These are phyloP conservation scores for Trichophyton simii DNA, from an alignment of 2,329 filamentous ascomycete genomes.

Conservation along the genomic window DNA sequence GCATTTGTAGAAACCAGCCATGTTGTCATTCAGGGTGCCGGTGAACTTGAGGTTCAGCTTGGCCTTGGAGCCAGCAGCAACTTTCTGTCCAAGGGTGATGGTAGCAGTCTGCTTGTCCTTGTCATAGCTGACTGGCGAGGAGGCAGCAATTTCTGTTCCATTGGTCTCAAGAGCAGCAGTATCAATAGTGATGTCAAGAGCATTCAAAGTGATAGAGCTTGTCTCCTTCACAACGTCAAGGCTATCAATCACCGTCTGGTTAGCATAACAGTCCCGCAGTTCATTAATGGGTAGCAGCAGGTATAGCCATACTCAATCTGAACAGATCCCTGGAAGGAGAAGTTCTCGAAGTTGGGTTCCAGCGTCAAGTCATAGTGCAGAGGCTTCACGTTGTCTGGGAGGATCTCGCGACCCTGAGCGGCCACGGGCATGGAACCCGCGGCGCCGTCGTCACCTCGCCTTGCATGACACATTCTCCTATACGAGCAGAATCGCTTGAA, in stretches of 20 bases:
- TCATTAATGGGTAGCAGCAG: neutral
- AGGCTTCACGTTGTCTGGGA: slow-evolving; percentile 87
- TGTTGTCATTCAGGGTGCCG: slow-evolving; percentile 77
- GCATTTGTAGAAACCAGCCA: slow-evolving; percentile 95
- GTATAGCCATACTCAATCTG: slow-evolving; percentile 53
- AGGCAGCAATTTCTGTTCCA: slow-evolving; percentile 47
- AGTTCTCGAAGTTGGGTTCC: slow-evolving; percentile 79
- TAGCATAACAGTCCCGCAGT: slow-evolving; percentile 4
- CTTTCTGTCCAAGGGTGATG: slow-evolving; percentile 60
- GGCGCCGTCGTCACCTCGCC: slow-evolving; percentile 31
- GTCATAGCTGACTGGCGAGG: slow-evolving; percentile 58
- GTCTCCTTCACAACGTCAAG: slow-evolving; percentile 77
- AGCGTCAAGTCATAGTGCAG: slow-evolving; percentile 81
- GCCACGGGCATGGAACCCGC: slow-evolving; percentile 44
- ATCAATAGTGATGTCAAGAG: slow-evolving; percentile 73
- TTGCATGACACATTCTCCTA: slow-evolving; percentile 61
- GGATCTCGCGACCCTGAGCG: slow-evolving; percentile 60
- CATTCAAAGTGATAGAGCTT: slow-evolving; percentile 75
- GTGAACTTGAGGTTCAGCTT: slow-evolving; percentile 66
- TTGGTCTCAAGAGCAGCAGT: slow-evolving; percentile 54
- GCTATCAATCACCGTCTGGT: slow-evolving; percentile 25
- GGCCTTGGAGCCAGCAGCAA: slow-evolving; percentile 64
- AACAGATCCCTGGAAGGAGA: slow-evolving; percentile 75
- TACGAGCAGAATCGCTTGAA: slow-evolving; percentile 57
- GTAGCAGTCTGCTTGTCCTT: slow-evolving; percentile 70